These are phyloP conservation scores for Delphinella strobiligena DNA, from an alignment of 2,329 filamentous ascomycete species.

Conservation along the genomic window DNA sequence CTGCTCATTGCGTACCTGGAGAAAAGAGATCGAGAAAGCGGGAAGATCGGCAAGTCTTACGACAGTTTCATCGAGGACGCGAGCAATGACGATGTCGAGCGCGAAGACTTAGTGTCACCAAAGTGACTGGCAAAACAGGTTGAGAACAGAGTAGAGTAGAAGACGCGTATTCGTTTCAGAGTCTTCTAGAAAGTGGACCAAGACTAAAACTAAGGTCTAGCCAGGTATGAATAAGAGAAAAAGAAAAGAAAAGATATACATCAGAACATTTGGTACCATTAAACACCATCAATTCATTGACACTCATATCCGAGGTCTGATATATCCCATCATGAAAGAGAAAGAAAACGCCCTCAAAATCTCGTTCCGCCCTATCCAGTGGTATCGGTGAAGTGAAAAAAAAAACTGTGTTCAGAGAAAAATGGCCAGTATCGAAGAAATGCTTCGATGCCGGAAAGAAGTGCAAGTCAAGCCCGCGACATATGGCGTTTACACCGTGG, in stretches of 20 bases:
- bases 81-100: too few relatives aligned
- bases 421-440: too few relatives aligned
- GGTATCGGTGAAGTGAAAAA: slow-evolving; percentile 1
- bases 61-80: too few relatives aligned
- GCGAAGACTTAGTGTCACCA: too few relatives aligned
- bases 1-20: too few relatives aligned
- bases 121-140: too few relatives aligned
- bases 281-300: background rate
- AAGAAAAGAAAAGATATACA: background rate
- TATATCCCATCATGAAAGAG: background rate
- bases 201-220: background rate
- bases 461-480: too few relatives aligned
- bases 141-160: background rate
- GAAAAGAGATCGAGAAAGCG: too few relatives aligned
- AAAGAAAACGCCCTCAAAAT: background rate
- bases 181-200: background rate
- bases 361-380: background rate
- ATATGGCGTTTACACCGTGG: too few relatives aligned
- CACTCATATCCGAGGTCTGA: background rate
- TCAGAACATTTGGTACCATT: background rate
- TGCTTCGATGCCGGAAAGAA: too few relatives aligned
- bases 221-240: background rate
- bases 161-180: background rate
- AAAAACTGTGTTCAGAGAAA: too few relatives aligned
- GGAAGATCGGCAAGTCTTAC: too few relatives aligned